A percentile compares a stretch with the other conserved stretches of the same genome.
These are phyloP conservation scores for Termitomyces sp. DNA, from an alignment of 768 basidiomycete species.

Conservation along the genomic window DNA sequence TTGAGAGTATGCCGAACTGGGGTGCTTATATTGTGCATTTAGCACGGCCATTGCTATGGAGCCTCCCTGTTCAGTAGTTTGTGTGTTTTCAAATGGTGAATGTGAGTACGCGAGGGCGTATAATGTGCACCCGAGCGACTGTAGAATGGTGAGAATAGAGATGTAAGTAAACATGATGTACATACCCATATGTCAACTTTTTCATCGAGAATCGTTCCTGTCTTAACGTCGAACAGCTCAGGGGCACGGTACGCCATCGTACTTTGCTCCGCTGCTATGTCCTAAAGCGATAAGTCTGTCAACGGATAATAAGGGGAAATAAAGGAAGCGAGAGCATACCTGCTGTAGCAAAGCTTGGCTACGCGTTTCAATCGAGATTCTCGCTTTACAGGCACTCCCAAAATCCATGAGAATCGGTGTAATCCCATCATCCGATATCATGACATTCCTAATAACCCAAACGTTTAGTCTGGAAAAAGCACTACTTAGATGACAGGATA, in stretches of 20 bases:
- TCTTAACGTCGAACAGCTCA: constrained; percentile 97
- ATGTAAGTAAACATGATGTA: constrained; percentile 2
- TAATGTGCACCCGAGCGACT: constrained; percentile 96
- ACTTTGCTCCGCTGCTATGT: constrained; percentile 95
- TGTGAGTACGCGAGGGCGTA: constrained; percentile 94
- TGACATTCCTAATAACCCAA: constrained; percentile 73
- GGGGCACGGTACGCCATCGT: constrained; percentile 99
- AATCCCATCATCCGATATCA: constrained; percentile 90
- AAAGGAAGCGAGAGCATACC: constrained; percentile 32
- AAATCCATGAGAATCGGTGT: constrained; percentile 97
- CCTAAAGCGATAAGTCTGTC: constrained; percentile 38
- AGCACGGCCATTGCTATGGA: constrained; percentile 98
- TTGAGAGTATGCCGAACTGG: constrained; percentile 80
- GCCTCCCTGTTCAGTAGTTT: constrained; percentile 91
- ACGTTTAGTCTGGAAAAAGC: background rate
- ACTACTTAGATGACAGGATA: background rate
- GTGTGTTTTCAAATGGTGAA: constrained; percentile 93
- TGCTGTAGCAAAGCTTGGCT: constrained; percentile 89
- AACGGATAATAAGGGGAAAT: background rate
- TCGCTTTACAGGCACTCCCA: constrained; percentile 85
- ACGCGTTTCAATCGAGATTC: constrained; percentile 77
- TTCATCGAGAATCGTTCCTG: constrained; percentile 81
- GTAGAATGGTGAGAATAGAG: constrained; percentile 1
- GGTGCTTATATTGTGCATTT: constrained; percentile 91
- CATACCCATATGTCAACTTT: constrained; percentile 96